Percentiles rank a stretch among this genome's conserved stretches.
Evolutionary conservation across 306 rosid species (phyloP).

Genomic region (Cicer pinnatifidum): DNA sequence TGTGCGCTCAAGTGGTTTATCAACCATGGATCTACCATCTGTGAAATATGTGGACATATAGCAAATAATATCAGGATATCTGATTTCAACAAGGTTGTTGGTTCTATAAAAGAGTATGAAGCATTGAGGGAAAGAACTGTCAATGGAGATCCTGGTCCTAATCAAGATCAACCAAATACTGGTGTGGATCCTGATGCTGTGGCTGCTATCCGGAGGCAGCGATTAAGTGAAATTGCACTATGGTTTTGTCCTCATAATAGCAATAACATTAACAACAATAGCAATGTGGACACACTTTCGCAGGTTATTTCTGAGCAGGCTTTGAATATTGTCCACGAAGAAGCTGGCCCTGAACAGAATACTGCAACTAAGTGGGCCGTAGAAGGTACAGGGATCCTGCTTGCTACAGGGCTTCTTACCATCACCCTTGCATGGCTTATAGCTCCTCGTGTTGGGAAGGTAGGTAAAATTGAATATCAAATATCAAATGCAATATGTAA

Average conservation of each 20-base stretch:
- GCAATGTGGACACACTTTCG: constrained; percentile 58
- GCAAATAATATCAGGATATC: constrained; percentile 77
- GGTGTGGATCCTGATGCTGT: constrained; percentile 92
- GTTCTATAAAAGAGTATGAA: constrained; percentile 83
- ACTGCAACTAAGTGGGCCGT: constrained; percentile 89
- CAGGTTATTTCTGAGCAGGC: constrained; percentile 72
- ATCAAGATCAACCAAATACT: constrained; percentile 50
- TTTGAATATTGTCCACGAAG: constrained; percentile 57
- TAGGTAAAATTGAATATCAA: constrained; percentile 46
- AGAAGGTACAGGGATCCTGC: constrained; percentile 90
- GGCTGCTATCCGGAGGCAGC: constrained; percentile 91
- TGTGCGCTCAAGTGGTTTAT: constrained; percentile 98
- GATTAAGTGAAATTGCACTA: constrained; percentile 83
- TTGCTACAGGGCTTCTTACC: constrained; percentile 95
- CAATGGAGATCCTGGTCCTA: constrained; percentile 67
- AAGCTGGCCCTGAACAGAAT: constrained; percentile 63
- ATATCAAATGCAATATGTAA: background rate
- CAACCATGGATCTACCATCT: constrained; percentile 88
- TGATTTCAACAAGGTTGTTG: constrained; percentile 73
- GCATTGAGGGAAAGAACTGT: constrained; percentile 87
- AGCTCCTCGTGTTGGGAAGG: constrained; percentile 98
- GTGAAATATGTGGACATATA: constrained; percentile 84
- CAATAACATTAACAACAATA: constrained; percentile 44
- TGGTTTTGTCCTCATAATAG: constrained; percentile 86
- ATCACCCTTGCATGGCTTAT: constrained; percentile 91